A percentile compares a stretch with the other conserved stretches of the same genome.
phyloP scores from a whole-genome alignment of 2,329 filamentous ascomycete genomes.

The Mariannaea elegans region DNA sequence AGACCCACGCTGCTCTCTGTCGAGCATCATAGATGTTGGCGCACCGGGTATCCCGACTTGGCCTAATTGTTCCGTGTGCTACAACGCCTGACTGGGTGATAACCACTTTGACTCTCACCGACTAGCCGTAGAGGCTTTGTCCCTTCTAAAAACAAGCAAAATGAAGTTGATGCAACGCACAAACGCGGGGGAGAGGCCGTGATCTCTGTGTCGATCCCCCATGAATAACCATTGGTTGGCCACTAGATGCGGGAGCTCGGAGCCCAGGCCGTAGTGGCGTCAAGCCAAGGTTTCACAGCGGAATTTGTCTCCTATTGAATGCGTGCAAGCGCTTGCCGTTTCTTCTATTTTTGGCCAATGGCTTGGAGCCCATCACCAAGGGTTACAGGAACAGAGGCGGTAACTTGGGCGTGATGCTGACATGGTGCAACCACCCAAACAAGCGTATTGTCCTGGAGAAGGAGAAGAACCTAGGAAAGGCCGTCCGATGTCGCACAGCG shows the following conservation, averaged over 20 bases:
- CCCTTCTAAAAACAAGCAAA: constrained; percentile 11
- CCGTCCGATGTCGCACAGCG: no score
- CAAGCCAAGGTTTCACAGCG: background rate
- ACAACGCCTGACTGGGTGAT: background rate
- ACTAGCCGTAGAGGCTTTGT: constrained; percentile 1
- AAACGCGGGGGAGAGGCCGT: constrained; percentile 8
- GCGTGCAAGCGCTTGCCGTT: background rate
- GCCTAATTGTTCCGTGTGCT: background rate
- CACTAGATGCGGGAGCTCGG: background rate
- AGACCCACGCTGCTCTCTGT: background rate
- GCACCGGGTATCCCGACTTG: background rate
- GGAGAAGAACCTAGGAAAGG: no score
- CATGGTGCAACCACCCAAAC: no score
- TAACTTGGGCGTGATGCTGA: background rate
- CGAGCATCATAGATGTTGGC: background rate
- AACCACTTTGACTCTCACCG: background rate
- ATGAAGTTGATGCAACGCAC: constrained; percentile 1
- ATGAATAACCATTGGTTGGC: constrained; percentile 1
- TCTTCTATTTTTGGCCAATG: constrained; percentile 8
- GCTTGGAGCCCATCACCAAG: constrained; percentile 3
- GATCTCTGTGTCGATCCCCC: constrained; percentile 4
- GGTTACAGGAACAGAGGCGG: constrained; percentile 3
- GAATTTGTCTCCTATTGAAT: background rate
- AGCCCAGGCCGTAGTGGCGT: constrained; percentile 1
- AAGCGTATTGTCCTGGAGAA: no score